These are phyloP conservation scores for Nepenthes gracilis DNA, from an alignment of 148 eudicot species.

Conservation along the genomic window DNA sequence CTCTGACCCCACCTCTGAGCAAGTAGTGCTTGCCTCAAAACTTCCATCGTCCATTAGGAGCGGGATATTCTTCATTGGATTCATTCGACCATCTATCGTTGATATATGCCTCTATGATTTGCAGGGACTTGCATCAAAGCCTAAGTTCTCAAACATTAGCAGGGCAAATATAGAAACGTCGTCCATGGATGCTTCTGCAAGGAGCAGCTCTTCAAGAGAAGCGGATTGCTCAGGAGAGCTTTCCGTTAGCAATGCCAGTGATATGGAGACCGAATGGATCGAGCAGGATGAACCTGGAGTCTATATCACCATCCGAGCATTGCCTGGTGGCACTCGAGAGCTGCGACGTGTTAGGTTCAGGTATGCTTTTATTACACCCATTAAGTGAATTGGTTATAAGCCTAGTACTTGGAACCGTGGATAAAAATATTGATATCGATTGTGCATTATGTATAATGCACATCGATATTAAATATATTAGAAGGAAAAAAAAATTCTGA, in stretches of 20 bases:
- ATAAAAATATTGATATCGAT: too few relatives aligned
- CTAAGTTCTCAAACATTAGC: conserved; percentile 77
- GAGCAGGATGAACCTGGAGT: conserved; percentile 97
- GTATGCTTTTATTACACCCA: conserved; percentile 16
- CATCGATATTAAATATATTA: too few relatives aligned
- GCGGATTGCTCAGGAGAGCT: conserved; percentile 77
- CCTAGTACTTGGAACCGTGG: background rate
- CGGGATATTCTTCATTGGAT: conserved; percentile 43
- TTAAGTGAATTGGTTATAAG: background rate
- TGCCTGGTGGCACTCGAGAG: conserved; percentile 80
- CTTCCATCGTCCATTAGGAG: conserved; percentile 32
- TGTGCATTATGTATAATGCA: too few relatives aligned
- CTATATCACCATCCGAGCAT: conserved; percentile 74
- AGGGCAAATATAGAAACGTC: conserved; percentile 69
- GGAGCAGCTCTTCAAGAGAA: conserved; percentile 78
- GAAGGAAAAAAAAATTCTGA: too few relatives aligned
- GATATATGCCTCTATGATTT: conserved; percentile 18
- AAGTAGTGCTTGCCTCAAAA: conserved; percentile 57
- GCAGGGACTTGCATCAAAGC: conserved; percentile 62
- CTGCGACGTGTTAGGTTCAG: conserved; percentile 96
- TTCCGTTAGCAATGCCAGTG: conserved; percentile 81
- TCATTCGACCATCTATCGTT: conserved; percentile 46
- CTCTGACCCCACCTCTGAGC: conserved; percentile 68
- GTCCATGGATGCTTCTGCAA: conserved; percentile 68
- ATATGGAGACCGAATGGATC: conserved; percentile 87